Evolutionary conservation across 2,329 filamentous ascomycete genomes (phyloP).

Genomic region (Phaeosphaeria sp.): DNA sequence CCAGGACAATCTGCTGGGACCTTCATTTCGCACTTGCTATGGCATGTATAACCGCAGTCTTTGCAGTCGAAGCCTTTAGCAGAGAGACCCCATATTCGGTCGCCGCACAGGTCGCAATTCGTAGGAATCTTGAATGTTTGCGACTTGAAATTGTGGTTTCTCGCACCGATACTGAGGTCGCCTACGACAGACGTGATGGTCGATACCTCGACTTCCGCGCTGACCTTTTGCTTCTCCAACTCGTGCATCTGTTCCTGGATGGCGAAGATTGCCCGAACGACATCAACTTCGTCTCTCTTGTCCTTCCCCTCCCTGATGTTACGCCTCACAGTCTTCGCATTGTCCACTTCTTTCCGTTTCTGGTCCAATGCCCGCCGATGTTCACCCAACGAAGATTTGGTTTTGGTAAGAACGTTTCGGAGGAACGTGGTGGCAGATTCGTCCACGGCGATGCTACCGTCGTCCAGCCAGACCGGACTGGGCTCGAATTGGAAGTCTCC

Average conservation of each 20-base stretch:
- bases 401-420: constrained; percentile 89
- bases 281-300: constrained; percentile 85
- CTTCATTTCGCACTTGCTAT: constrained; percentile 99
- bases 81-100: constrained; percentile 95
- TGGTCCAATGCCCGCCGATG: constrained; percentile 83
- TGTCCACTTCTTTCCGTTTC: constrained; percentile 85
- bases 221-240: constrained; percentile 81
- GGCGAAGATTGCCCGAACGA: constrained; percentile 82
- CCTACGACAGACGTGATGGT: constrained; percentile 92
- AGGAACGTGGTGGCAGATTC: constrained; percentile 88
- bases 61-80: constrained; percentile 96
- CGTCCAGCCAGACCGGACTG: constrained; percentile 96
- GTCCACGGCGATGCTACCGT: constrained; percentile 84
- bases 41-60: constrained; percentile 97
- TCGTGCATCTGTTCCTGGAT: constrained; percentile 87
- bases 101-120: constrained; percentile 95
- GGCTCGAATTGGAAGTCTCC: constrained; percentile 86
- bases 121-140: constrained; percentile 99
- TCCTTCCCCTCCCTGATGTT: constrained; percentile 82
- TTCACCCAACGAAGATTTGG: constrained; percentile 82
- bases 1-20: constrained; percentile 95
- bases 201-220: constrained; percentile 89
- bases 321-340: constrained; percentile 74
- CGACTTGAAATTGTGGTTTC: constrained; percentile 97
- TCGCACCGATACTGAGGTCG: constrained; percentile 88